Evolutionary conservation across 2,329 filamentous ascomycete genomes (phyloP).

Genomic region (Metarhizium album): DNA sequence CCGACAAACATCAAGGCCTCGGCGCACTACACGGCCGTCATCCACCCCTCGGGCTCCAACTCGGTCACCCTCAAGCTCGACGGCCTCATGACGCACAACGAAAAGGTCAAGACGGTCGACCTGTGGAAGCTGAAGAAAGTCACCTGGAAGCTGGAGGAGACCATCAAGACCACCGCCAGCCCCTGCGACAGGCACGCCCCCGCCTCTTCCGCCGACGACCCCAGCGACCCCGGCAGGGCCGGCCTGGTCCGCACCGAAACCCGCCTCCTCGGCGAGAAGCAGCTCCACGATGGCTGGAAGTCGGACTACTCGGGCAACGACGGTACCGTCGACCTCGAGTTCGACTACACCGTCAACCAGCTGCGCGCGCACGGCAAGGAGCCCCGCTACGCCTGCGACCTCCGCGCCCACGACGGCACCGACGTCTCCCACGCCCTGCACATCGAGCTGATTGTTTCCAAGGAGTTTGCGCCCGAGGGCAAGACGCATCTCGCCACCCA

Average conservation of each 20-base stretch:
- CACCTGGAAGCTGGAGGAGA: conserved; percentile 89
- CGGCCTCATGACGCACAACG: conserved; percentile 65
- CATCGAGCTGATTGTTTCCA: conserved; percentile 86
- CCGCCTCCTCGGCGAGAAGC: conserved; percentile 68
- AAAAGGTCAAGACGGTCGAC: conserved; percentile 59
- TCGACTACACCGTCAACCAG: conserved; percentile 41
- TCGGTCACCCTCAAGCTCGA: conserved; percentile 71
- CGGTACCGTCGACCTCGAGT: conserved; percentile 46
- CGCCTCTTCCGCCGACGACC: conserved; percentile 21
- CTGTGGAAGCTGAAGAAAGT: conserved; percentile 85
- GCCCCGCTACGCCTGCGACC: conserved; percentile 62
- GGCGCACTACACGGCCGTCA: conserved; percentile 69
- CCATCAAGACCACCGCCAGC: conserved; percentile 64
- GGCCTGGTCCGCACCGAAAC: conserved; percentile 57
- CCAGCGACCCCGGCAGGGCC: conserved; percentile 45
- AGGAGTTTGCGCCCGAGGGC: conserved; percentile 71
- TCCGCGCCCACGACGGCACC: conserved; percentile 62
- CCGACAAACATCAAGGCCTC: conserved; percentile 87
- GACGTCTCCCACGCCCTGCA: conserved; percentile 77
- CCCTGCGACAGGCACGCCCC: conserved; percentile 68
- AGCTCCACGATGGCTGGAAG: conserved; percentile 86
- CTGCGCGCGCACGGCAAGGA: conserved; percentile 36
- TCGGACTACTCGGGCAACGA: conserved; percentile 44
- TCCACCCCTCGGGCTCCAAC: conserved; percentile 79
- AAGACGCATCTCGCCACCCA: conserved; percentile 62